Percentiles rank a stretch among this genome's conserved stretches.
Conservation (phyloP, 176 grass and related monocot genomes). For the Musa acuminata region DNA sequence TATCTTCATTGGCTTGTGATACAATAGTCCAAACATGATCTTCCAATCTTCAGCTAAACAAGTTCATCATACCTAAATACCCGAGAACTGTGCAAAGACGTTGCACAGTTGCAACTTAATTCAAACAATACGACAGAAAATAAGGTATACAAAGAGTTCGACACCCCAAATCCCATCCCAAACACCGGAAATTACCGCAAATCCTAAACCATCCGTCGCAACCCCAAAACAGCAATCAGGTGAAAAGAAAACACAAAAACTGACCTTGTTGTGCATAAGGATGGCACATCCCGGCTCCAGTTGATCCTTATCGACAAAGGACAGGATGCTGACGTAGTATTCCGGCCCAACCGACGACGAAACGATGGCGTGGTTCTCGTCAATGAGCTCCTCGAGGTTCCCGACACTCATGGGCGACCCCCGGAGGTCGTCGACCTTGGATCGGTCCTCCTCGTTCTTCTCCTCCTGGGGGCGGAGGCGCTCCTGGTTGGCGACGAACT, state of each 20-base stretch:
- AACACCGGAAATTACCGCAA: no score
- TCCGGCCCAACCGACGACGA: constrained; percentile 1
- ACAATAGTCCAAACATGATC: not conserved
- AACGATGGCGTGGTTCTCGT: not conserved
- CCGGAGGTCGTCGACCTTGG: constrained; percentile 5
- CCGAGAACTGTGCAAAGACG: no score
- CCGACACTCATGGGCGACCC: constrained; percentile 7
- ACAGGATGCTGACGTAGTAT: constrained; percentile 2
- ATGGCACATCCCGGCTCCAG: constrained; percentile 11
- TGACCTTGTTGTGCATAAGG: constrained; percentile 14
- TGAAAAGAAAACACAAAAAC: not conserved
- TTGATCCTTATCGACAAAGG: constrained; percentile 11
- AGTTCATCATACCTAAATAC: no score
- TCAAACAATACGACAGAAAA: no score
- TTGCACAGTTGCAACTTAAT: no score
- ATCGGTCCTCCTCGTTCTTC: constrained; percentile 13
- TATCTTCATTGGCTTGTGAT: no score
- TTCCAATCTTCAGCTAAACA: no score
- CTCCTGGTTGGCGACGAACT: constrained; percentile 9
- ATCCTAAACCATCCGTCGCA: no score
- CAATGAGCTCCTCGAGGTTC: constrained; percentile 8
- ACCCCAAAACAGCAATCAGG: not conserved
- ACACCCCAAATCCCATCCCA: no score
- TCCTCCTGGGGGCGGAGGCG: constrained; percentile 9
- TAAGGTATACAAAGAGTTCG: no score